These are phyloP conservation scores for Trypanosoma platydactyli DNA, from an alignment of 208 protist species.

Conservation along the genomic window DNA sequence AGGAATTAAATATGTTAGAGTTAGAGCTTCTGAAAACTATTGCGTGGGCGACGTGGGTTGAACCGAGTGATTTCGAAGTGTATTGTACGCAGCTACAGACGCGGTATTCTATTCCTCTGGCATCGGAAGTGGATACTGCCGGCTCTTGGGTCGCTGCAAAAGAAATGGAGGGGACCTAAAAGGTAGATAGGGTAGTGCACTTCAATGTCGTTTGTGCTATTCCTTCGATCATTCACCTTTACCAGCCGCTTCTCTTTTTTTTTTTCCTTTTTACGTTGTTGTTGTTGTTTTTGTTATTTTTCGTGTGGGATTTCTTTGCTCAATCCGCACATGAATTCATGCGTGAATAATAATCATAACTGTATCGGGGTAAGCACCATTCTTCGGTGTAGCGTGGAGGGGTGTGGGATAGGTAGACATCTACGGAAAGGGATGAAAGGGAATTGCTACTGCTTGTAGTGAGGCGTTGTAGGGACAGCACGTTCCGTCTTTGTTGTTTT, in stretches of 20 bases:
- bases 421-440: too few species aligned
- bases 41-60: constrained; percentile 85
- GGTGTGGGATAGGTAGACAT: too few species aligned
- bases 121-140: not conserved
- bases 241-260: constrained; percentile 9
- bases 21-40: constrained; percentile 72
- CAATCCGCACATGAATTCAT: not conserved
- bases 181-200: too few species aligned
- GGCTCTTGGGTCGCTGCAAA: not conserved
- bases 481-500: too few species aligned
- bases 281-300: constrained; percentile 20
- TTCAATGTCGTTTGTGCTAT: too few species aligned
- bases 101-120: constrained; percentile 29
- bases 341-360: not conserved
- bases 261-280: constrained; percentile 7
- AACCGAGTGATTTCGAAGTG: constrained; percentile 51
- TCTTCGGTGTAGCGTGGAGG: too few species aligned
- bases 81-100: constrained; percentile 41
- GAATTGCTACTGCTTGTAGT: too few species aligned
- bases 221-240: constrained; percentile 4
- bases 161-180: not conserved
- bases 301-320: constrained; percentile 10
- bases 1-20: constrained; percentile 79
- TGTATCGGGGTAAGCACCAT: too few species aligned
- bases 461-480: too few species aligned